These are phyloP conservation scores for Ceratocystis cacaofunesta DNA, from an alignment of 2,329 filamentous ascomycete species.

Conservation along the genomic window DNA sequence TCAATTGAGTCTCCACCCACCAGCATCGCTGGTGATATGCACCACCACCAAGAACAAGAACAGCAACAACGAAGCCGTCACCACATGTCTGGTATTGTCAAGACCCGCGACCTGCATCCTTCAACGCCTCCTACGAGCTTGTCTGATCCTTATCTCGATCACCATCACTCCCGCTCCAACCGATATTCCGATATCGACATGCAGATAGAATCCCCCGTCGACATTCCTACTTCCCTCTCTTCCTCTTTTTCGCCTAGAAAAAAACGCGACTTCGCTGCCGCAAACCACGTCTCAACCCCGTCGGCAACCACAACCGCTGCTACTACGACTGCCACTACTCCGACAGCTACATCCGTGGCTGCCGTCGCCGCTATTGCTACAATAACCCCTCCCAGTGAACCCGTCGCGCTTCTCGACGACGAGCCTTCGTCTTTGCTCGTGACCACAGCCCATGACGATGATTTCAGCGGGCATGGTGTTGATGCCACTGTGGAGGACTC, in stretches of 20 bases:
- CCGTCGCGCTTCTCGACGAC: conserved; percentile 8
- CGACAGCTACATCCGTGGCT: background rate
- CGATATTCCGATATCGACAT: background rate
- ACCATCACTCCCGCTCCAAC: background rate
- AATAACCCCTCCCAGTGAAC: conserved; percentile 14
- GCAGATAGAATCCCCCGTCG: background rate
- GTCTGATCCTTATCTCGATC: background rate
- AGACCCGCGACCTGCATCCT: background rate
- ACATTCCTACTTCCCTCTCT: background rate
- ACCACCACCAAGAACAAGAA: background rate
- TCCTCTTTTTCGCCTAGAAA: background rate
- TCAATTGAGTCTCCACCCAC: conserved; percentile 14
- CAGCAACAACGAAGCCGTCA: too few relatives aligned
- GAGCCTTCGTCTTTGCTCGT: conserved; percentile 10
- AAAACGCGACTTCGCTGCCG: background rate
- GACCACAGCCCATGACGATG: conserved; percentile 36
- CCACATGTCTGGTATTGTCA: background rate
- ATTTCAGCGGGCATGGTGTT: conserved; percentile 25
- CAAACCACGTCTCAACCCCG: background rate
- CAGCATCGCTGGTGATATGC: conserved; percentile 10
- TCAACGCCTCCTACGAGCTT: conserved; percentile 3
- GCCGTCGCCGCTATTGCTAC: background rate
- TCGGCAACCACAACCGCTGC: background rate
- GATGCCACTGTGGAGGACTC: conserved; percentile 39
- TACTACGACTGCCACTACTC: background rate